Conservation (phyloP, 1,284 basidiomycete genomes). For the Irpex sp. region DNA sequence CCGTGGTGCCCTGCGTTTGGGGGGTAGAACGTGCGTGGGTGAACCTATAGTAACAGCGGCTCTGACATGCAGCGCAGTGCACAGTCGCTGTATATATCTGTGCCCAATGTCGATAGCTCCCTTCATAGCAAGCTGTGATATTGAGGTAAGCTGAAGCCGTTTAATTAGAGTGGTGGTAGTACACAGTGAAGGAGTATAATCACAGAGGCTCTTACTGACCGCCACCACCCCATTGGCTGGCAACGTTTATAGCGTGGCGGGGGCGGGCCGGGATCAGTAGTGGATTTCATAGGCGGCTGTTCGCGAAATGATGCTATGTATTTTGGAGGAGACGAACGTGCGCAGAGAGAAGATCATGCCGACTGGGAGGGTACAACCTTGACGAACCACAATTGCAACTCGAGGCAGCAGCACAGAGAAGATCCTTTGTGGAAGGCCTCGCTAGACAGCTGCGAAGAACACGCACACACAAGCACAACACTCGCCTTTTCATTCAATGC, state of each 20-base stretch:
- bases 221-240: neutral
- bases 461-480: neutral
- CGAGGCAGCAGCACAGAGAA: neutral
- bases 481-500: slow-evolving; percentile 4
- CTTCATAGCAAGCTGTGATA: too few relatives aligned
- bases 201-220: neutral
- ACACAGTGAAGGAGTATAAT: neutral
- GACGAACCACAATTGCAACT: neutral
- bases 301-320: neutral
- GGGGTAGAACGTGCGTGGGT: neutral
- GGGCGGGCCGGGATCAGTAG: neutral
- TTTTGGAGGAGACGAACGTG: neutral
- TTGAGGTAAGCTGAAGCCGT: neutral
- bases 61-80: neutral
- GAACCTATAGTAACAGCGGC: too few relatives aligned
- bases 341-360: neutral
- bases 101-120: neutral
- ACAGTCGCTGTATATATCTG: neutral
- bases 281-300: neutral
- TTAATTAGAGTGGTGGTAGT: neutral
- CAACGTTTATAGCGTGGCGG: neutral
- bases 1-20: neutral
- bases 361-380: neutral
- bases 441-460: too few relatives aligned
- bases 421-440: neutral